These are phyloP conservation scores for Nothophaeocryptopus gaeumannii DNA, from an alignment of 2,329 filamentous ascomycete species.

Conservation along the genomic window DNA sequence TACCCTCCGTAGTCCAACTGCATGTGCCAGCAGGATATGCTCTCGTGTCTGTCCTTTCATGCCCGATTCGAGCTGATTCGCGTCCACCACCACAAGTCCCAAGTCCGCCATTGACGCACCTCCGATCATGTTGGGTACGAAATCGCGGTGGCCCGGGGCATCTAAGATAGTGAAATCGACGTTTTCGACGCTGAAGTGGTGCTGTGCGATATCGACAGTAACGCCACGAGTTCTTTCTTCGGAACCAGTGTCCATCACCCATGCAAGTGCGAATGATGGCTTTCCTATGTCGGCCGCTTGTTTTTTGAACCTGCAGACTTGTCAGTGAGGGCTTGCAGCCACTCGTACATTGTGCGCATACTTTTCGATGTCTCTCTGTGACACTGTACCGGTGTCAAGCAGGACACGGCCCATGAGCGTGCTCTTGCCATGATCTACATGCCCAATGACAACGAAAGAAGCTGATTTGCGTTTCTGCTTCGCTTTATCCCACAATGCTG, in stretches of 20 bases:
- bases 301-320: constrained; percentile 43
- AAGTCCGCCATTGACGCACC: constrained; percentile 95
- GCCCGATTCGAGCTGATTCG: constrained; percentile 91
- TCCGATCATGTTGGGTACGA: constrained; percentile 98
- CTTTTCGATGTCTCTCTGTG: constrained; percentile 83
- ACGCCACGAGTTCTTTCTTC: constrained; percentile 89
- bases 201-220: constrained; percentile 94
- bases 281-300: constrained; percentile 92
- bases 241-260: constrained; percentile 89
- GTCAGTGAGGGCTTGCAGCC: constrained; percentile 2
- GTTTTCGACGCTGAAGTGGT: constrained; percentile 84
- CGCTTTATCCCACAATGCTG: constrained; percentile 29
- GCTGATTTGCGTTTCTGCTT: constrained; percentile 27
- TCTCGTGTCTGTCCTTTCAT: constrained; percentile 92
- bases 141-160: constrained; percentile 90
- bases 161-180: constrained; percentile 92
- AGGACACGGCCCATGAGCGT: constrained; percentile 95
- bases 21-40: constrained; percentile 83
- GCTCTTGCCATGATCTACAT: constrained; percentile 96
- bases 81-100: constrained; percentile 89
- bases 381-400: constrained; percentile 82
- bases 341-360: constrained; percentile 8
- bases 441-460: constrained; percentile 57
- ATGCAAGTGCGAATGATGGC: constrained; percentile 90
- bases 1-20: constrained; percentile 82